Conservation (phyloP, 805 yeast species). For the Cyberlindnera subsufficiens region DNA sequence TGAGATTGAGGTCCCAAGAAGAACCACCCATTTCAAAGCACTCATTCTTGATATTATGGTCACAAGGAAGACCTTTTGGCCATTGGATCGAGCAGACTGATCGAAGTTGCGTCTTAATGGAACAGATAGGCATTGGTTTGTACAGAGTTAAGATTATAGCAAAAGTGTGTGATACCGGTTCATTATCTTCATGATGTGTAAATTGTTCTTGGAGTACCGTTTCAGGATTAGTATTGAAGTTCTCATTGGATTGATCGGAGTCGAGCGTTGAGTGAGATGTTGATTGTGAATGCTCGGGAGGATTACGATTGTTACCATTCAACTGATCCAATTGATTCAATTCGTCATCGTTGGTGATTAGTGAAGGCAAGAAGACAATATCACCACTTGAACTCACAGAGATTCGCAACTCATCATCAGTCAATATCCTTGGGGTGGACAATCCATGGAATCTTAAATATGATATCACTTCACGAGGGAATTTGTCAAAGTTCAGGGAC, state of each 20-base stretch:
- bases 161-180: slow-evolving; percentile 44
- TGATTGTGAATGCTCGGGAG: neutral
- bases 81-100: slow-evolving; percentile 41
- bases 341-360: slow-evolving; percentile 10
- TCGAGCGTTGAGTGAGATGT: slow-evolving; percentile 3
- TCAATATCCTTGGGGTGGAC: slow-evolving; percentile 15
- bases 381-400: slow-evolving; percentile 29
- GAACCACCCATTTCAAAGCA: slow-evolving; percentile 41
- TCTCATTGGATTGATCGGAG: neutral
- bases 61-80: slow-evolving; percentile 49
- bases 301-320: slow-evolving; percentile 4
- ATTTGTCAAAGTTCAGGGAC: slow-evolving; percentile 16
- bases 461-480: slow-evolving; percentile 13
- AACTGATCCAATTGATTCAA: slow-evolving; percentile 6
- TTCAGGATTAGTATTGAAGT: neutral
- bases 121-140: slow-evolving; percentile 33
- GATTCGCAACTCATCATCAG: slow-evolving; percentile 12
- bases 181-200: slow-evolving; percentile 28
- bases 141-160: slow-evolving; percentile 43
- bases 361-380: slow-evolving; percentile 23
- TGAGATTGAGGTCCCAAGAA: slow-evolving; percentile 38
- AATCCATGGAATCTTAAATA: slow-evolving; percentile 18
- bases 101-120: slow-evolving; percentile 36
- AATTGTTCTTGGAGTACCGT: slow-evolving; percentile 29
- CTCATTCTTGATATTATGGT: slow-evolving; percentile 38